These are phyloP conservation scores for Alternaria rosae DNA, from an alignment of 2,329 filamentous ascomycete species.

Conservation along the genomic window DNA sequence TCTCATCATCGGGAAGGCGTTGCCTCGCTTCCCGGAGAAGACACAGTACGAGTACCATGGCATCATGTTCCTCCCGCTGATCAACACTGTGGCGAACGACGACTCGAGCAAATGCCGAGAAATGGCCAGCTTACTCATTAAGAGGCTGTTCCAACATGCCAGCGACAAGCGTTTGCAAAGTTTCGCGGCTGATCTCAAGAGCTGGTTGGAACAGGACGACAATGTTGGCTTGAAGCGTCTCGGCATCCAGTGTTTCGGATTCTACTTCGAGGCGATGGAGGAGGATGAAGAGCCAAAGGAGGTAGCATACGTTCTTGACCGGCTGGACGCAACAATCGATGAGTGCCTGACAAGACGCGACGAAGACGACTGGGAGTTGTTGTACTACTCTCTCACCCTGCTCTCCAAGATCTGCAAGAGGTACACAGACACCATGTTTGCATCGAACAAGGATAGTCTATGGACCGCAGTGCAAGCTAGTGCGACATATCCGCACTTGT, in stretches of 20 bases:
- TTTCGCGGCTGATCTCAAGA: constrained; percentile 74
- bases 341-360: constrained; percentile 61
- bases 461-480: constrained; percentile 75
- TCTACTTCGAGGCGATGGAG: constrained; percentile 74
- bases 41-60: constrained; percentile 82
- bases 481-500: constrained; percentile 74
- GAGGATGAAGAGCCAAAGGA: constrained; percentile 69
- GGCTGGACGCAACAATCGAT: constrained; percentile 60
- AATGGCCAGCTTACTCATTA: constrained; percentile 80
- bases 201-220: constrained; percentile 78
- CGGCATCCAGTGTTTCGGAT: constrained; percentile 79
- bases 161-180: constrained; percentile 74
- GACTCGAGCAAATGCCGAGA: constrained; percentile 85
- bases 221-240: constrained; percentile 75
- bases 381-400: constrained; percentile 76
- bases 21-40: constrained; percentile 63
- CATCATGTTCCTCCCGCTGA: constrained; percentile 83
- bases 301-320: constrained; percentile 63
- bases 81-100: constrained; percentile 87
- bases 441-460: constrained; percentile 65
- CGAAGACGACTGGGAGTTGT: constrained; percentile 71
- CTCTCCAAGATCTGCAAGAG: constrained; percentile 72
- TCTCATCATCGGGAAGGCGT: constrained; percentile 78
- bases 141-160: constrained; percentile 79
- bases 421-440: constrained; percentile 70